Evolutionary conservation across 495 filamentous ascomycete genomes (phyloP).

Genomic region (Halenospora varia): DNA sequence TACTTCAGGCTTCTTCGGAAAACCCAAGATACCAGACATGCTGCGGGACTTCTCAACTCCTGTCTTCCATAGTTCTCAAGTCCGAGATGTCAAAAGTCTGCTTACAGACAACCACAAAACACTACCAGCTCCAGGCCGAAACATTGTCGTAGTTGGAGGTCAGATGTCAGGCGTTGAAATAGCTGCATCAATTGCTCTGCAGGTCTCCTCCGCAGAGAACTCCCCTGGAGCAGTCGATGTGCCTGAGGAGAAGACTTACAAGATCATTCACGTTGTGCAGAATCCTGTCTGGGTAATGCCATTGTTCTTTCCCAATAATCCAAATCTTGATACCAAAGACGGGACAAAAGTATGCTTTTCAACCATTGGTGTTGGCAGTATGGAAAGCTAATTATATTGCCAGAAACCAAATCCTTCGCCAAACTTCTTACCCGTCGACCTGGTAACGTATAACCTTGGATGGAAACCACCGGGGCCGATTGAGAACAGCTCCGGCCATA

Average conservation of each 20-base stretch:
- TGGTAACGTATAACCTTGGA: slow-evolving; percentile 66
- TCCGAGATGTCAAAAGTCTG: slow-evolving; percentile 33
- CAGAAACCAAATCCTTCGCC: slow-evolving; percentile 35
- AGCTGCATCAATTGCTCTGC: slow-evolving; percentile 65
- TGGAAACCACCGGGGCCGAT: slow-evolving; percentile 54
- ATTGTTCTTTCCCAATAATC: slow-evolving; percentile 48
- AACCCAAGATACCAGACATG: slow-evolving; percentile 50
- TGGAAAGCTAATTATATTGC: not conserved
- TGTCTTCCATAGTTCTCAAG: slow-evolving; percentile 60
- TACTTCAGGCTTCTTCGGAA: slow-evolving; percentile 73
- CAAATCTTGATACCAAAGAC: slow-evolving; percentile 11
- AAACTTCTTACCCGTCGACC: slow-evolving; percentile 71
- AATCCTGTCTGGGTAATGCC: slow-evolving; percentile 73
- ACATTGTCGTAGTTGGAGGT: slow-evolving; percentile 75
- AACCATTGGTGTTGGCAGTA: not conserved
- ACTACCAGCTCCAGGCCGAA: slow-evolving; percentile 30
- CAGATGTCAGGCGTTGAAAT: slow-evolving; percentile 81
- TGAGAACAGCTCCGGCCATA: slow-evolving; percentile 53
- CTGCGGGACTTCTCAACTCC: slow-evolving; percentile 3
- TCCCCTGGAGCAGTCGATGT: slow-evolving; percentile 30
- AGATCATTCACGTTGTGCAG: slow-evolving; percentile 55
- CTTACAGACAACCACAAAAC: slow-evolving; percentile 17
- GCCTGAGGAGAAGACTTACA: slow-evolving; percentile 22
- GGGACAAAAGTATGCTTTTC: slow-evolving; percentile 5
- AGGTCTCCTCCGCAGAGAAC: slow-evolving; percentile 56